Evolutionary conservation across 345 rosid genomes (phyloP), one percentile per base, ranked within the genome.

Genomic region (Moringa oleifera): DNA sequence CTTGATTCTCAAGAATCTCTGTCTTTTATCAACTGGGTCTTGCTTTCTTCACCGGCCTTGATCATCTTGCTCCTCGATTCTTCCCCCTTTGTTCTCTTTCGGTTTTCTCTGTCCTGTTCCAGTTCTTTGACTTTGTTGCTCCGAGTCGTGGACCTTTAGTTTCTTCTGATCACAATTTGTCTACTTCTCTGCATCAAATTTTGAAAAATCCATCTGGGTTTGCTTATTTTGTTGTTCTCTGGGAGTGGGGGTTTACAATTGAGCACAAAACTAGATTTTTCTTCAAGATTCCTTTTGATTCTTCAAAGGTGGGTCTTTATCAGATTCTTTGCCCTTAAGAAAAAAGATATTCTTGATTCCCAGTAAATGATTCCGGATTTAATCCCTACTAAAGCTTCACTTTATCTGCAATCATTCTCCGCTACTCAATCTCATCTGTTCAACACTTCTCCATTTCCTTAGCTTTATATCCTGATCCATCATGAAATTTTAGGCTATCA

Each of bases 331-430:
- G 47, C 47, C 17, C 12, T 41, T 11, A 41, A 41, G 12, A 68
- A 33, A 73, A 56, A 68, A 61, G 64, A 73, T 70, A 63, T 73
- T 73, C 77, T 61, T 65, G 67, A 61, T 73, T 73, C 73, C 25
- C 15, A 64, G 73, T 64, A 73, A 68, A 59, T 36, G 64, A 53
- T 65, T 73, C 73, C 60, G 59, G 19, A 52, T 62, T 67, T 54
- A 23, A 20, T 36, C 22, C 60, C 20, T 37, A 3, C 33, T 28
- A 8, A 28, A 28, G 33, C 33, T 28, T 28, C 33, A 28, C 33
- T 28, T 8, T 28, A 3, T 2, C 8, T 28, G 33, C 33, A 8
- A 28, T 28, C 8, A 28, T 8, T 28, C 33, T 28, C 3, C 8
- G 33, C 33, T 28, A 28, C 33, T 2, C 33, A 3, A 28, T 28